Percentiles rank a stretch among this genome's conserved stretches.
Evolutionary conservation across 495 filamentous ascomycete genomes (phyloP).

Genomic region (Penicillium tannophilum): DNA sequence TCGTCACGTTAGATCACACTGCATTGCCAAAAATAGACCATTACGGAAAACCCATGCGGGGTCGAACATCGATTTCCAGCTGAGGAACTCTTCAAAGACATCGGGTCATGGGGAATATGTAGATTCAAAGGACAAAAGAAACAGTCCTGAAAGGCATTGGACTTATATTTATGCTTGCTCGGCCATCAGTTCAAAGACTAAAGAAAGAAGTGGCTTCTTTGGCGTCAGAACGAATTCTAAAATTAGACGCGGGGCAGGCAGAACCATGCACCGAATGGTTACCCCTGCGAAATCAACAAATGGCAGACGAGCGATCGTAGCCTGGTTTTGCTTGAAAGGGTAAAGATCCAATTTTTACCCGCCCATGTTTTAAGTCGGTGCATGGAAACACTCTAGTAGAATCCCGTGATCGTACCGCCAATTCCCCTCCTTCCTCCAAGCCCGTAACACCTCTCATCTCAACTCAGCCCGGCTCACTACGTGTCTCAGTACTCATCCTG

Average conservation of each 20-base stretch:
- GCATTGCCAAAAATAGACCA: slow-evolving; percentile 16
- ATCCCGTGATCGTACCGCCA: slow-evolving; percentile 21
- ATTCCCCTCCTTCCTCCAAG: slow-evolving; percentile 1
- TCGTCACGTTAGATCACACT: slow-evolving; percentile 2
- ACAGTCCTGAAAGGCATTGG: not conserved
- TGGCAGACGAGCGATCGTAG: not conserved
- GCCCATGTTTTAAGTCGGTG: not conserved
- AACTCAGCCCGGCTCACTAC: slow-evolving; percentile 4
- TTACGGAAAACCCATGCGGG: slow-evolving; percentile 5
- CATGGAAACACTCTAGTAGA: not conserved
- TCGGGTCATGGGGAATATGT: not conserved
- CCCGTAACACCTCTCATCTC: not conserved
- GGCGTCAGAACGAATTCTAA: slow-evolving; percentile 7
- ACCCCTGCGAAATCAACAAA: slow-evolving; percentile 4
- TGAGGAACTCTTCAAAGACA: not conserved
- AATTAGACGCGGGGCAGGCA: slow-evolving; percentile 16
- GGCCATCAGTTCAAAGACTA: not conserved
- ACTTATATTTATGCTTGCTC: not conserved
- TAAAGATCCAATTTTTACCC: not conserved
- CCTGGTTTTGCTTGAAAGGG: not conserved
- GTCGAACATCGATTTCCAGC: not conserved
- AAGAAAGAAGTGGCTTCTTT: not conserved
- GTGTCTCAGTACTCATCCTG: not conserved
- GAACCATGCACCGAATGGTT: slow-evolving; percentile 2
- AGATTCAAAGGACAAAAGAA: not conserved